Percentiles rank a stretch among this genome's conserved stretches.
Conservation (phyloP, 2,329 filamentous ascomycete genomes). For the Intubia oerlemansii region DNA sequence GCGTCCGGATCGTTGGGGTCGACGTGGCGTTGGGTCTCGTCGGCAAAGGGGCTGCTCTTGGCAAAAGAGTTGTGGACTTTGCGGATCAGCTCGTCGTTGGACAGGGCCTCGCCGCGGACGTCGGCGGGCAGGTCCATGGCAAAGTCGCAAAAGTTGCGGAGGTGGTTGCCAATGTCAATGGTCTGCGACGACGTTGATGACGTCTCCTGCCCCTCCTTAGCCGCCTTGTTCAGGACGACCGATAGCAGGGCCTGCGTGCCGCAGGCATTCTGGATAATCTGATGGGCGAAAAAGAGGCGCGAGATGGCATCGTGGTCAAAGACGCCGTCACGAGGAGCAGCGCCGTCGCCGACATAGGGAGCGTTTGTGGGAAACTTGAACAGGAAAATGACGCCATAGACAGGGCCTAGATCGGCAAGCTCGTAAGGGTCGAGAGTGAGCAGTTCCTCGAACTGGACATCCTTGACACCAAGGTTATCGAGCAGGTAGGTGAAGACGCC, state of each 20-base stretch:
- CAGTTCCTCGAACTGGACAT: slow-evolving; percentile 94
- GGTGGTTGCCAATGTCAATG: slow-evolving; percentile 49
- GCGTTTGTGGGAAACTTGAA: slow-evolving; percentile 80
- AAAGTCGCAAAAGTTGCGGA: slow-evolving; percentile 72
- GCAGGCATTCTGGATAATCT: slow-evolving; percentile 97
- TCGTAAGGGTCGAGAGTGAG: slow-evolving; percentile 65
- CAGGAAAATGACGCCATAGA: slow-evolving; percentile 96
- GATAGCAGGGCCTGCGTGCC: slow-evolving; percentile 88
- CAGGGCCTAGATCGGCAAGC: slow-evolving; percentile 47
- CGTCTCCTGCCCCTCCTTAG: background rate
- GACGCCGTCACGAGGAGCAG: slow-evolving; percentile 55
- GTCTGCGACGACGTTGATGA: slow-evolving; percentile 13
- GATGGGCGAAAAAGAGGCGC: slow-evolving; percentile 76
- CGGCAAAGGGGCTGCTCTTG: slow-evolving; percentile 70
- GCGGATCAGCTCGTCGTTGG: slow-evolving; percentile 46
- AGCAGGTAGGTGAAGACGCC: slow-evolving; percentile 96
- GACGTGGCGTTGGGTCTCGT: slow-evolving; percentile 59
- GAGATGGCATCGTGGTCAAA: slow-evolving; percentile 61
- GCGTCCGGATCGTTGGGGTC: slow-evolving; percentile 41
- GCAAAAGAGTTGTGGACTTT: slow-evolving; percentile 83
- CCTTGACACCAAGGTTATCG: slow-evolving; percentile 72
- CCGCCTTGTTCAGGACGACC: slow-evolving; percentile 61
- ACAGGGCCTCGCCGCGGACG: slow-evolving; percentile 37
- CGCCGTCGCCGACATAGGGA: slow-evolving; percentile 33
- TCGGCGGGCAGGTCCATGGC: slow-evolving; percentile 65